phyloP scores from a whole-genome alignment of 1,284 basidiomycete species.

The Cryptococcus floricola region DNA sequence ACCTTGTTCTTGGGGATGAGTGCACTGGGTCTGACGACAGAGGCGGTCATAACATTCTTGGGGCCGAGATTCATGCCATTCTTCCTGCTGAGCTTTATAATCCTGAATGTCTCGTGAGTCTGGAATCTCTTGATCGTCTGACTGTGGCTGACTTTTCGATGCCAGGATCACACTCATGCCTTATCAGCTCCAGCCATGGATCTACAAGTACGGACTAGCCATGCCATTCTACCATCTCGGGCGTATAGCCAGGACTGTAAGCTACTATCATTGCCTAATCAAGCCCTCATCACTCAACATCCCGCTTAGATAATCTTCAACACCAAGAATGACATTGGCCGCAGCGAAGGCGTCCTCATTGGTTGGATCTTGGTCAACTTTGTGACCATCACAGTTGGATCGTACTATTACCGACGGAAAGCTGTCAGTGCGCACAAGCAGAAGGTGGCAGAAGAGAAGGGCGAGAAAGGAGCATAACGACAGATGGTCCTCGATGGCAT shows the following conservation, averaged over 20 bases:
- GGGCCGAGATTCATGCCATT: constrained; percentile 44
- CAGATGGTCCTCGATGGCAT: too few relatives aligned
- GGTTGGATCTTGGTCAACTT: too few relatives aligned
- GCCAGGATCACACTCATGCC: constrained; percentile 55
- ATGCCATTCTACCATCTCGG: constrained; percentile 70
- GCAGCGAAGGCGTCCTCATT: neutral
- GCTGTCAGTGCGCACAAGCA: too few relatives aligned
- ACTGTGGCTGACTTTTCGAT: constrained; percentile 19
- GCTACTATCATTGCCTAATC: neutral
- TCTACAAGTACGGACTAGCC: constrained; percentile 58
- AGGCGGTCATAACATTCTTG: constrained; percentile 51
- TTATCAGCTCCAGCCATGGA: constrained; percentile 61
- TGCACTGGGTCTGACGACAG: constrained; percentile 58
- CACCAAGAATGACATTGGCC: neutral
- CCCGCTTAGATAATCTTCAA: neutral
- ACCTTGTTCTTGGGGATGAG: constrained; percentile 56
- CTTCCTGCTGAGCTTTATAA: constrained; percentile 55
- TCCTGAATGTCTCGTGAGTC: constrained; percentile 60
- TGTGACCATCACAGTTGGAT: too few relatives aligned
- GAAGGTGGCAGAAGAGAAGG: neutral
- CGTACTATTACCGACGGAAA: too few relatives aligned
- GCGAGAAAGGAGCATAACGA: neutral
- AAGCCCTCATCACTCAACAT: neutral
- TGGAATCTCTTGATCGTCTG: neutral
- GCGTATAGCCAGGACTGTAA: constrained; percentile 54